These are phyloP conservation scores for Syzygium aromaticum DNA, from an alignment of 345 rosid species.

Conservation along the genomic window DNA sequence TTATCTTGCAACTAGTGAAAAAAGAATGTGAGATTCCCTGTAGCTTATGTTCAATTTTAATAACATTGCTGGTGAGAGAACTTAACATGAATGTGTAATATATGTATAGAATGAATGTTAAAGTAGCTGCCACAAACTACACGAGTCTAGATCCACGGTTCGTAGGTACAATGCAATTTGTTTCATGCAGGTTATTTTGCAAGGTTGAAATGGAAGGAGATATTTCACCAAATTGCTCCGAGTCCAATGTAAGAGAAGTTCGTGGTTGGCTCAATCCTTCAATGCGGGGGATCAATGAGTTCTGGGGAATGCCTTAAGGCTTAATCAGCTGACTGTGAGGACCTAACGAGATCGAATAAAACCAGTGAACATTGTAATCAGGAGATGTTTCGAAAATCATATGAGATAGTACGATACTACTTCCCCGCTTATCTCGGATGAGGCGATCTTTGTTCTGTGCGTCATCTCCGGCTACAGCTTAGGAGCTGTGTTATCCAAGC, in stretches of 20 bases:
- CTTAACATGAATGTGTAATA: not conserved
- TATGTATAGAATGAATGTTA: not conserved
- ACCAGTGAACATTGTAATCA: not conserved
- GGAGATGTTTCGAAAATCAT: not conserved
- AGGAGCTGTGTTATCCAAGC: not conserved
- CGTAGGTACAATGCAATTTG: not conserved
- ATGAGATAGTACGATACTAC: not conserved
- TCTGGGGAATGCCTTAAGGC: not conserved
- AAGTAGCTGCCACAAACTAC: not conserved
- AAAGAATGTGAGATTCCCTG: not conserved
- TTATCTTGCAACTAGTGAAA: not conserved
- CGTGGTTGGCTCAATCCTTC: not conserved
- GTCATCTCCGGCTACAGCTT: not conserved
- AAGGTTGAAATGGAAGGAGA: not conserved
- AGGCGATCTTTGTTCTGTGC: not conserved
- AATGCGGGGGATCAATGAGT: not conserved
- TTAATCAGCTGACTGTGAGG: not conserved
- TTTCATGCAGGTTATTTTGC: not conserved
- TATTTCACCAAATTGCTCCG: not conserved
- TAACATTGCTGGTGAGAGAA: not conserved
- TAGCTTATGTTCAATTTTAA: not conserved
- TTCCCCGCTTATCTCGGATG: not conserved
- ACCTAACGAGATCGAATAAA: not conserved
- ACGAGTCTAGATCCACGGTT: not conserved
- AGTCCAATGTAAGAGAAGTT: not conserved